phyloP scores from a whole-genome alignment of 148 eudicot species.

The Spergularia bocconei region DNA sequence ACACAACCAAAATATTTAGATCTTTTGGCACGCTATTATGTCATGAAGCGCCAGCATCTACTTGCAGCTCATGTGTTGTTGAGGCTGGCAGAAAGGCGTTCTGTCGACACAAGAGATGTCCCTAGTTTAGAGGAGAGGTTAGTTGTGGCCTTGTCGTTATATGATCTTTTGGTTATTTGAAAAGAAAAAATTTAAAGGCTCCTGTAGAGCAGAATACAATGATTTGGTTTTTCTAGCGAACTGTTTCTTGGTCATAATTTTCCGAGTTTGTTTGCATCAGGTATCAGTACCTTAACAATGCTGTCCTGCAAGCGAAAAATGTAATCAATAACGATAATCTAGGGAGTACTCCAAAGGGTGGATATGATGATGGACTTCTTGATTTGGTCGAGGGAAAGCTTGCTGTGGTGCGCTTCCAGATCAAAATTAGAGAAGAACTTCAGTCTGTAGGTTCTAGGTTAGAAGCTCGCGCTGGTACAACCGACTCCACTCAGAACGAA shows the following conservation, averaged over 20 bases:
- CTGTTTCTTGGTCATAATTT: slow-evolving; percentile 17
- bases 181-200: neutral
- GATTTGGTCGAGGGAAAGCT: slow-evolving; percentile 96
- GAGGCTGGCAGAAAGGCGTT: slow-evolving; percentile 82
- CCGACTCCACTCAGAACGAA: slow-evolving; percentile 57
- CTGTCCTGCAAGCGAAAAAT: slow-evolving; percentile 94
- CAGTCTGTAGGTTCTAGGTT: slow-evolving; percentile 54
- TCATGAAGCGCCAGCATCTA: slow-evolving; percentile 88
- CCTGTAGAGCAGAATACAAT: neutral
- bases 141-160: neutral
- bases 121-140: slow-evolving; percentile 94
- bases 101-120: slow-evolving; percentile 50
- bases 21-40: slow-evolving; percentile 88
- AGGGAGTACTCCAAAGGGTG: slow-evolving; percentile 47
- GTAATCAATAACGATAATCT: slow-evolving; percentile 50
- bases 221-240: neutral
- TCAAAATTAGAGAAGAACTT: slow-evolving; percentile 68
- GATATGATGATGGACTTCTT: slow-evolving; percentile 75
- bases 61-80: slow-evolving; percentile 90
- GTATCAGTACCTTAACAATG: slow-evolving; percentile 86
- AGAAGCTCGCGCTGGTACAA: slow-evolving; percentile 49
- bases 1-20: slow-evolving; percentile 73
- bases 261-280: slow-evolving; percentile 41
- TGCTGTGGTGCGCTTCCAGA: slow-evolving; percentile 90
- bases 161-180: neutral